Conservation (phyloP, 2,329 filamentous ascomycete genomes). For the Paraphaeosphaeria sporulosa region DNA sequence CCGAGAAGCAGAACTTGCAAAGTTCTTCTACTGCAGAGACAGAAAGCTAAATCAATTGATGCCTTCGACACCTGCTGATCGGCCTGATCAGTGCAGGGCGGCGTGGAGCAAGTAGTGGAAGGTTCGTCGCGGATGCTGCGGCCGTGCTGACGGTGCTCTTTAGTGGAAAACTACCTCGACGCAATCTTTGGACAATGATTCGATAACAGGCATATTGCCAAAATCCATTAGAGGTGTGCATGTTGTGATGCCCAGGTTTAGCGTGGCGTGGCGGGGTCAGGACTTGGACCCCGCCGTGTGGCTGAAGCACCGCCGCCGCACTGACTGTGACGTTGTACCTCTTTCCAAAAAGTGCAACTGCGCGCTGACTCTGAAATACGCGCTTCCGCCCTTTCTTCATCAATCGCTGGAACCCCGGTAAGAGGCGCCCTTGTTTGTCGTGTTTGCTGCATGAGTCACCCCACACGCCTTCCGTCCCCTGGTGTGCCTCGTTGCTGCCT, state of each 20-base stretch:
- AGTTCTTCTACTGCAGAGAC: too few relatives aligned
- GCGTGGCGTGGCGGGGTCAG: not conserved
- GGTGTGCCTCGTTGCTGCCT: slow-evolving; percentile 22
- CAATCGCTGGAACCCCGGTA: slow-evolving; percentile 14
- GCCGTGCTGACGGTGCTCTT: too few relatives aligned
- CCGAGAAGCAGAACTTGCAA: too few relatives aligned
- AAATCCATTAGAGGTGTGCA: too few relatives aligned
- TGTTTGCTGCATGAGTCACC: slow-evolving; percentile 20
- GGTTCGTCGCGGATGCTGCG: too few relatives aligned
- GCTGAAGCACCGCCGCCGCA: not conserved
- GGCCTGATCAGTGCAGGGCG: too few relatives aligned
- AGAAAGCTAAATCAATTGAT: too few relatives aligned
- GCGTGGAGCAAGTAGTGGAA: too few relatives aligned
- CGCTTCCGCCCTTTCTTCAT: slow-evolving; percentile 15
- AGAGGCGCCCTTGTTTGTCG: slow-evolving; percentile 25
- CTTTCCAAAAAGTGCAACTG: slow-evolving; percentile 13
- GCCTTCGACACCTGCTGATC: too few relatives aligned
- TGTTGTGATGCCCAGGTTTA: not conserved
- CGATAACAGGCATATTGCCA: too few relatives aligned
- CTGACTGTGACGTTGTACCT: slow-evolving; percentile 10
- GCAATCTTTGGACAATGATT: too few relatives aligned
- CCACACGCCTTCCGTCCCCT: slow-evolving; percentile 7
- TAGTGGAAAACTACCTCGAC: too few relatives aligned
- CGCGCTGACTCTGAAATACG: slow-evolving; percentile 19
- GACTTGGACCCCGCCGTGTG: not conserved